These are phyloP conservation scores for Macrophomina phaseolina DNA, from an alignment of 2,329 filamentous ascomycete genomes.

Conservation along the genomic window DNA sequence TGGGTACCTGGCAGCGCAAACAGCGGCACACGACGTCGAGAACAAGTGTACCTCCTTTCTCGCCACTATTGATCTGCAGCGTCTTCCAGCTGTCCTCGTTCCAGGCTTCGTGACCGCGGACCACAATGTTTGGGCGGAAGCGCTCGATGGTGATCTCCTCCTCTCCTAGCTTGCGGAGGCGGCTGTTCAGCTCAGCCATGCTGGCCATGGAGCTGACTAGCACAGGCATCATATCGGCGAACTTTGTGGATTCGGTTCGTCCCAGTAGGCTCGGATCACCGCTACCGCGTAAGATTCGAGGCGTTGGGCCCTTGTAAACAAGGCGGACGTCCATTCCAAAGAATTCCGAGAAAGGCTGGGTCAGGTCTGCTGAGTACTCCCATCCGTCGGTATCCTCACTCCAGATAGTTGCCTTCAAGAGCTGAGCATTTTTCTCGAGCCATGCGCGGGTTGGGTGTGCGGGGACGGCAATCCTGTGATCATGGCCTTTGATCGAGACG, in stretches of 20 bases:
- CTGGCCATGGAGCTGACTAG: conserved; percentile 62
- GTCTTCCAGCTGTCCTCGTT: conserved; percentile 69
- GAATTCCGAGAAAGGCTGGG: conserved; percentile 60
- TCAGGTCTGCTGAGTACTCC: conserved; percentile 59
- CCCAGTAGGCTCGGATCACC: conserved; percentile 61
- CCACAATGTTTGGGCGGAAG: conserved; percentile 68
- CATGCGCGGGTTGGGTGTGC: conserved; percentile 60
- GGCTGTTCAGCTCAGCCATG: conserved; percentile 63
- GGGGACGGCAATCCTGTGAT: conserved; percentile 56
- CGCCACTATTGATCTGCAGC: conserved; percentile 52
- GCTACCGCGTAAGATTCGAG: conserved; percentile 61
- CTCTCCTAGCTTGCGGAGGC: conserved; percentile 51
- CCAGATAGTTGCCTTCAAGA: conserved; percentile 63
- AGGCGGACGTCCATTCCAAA: conserved; percentile 62
- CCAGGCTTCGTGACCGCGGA: conserved; percentile 63
- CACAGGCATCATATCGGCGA: conserved; percentile 65
- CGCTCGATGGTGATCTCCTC: conserved; percentile 64
- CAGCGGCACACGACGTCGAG: conserved; percentile 66
- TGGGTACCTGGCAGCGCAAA: conserved; percentile 67
- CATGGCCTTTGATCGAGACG: conserved; percentile 60
- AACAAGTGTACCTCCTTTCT: conserved; percentile 41
- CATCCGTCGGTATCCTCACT: conserved; percentile 62
- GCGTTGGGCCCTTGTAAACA: conserved; percentile 66
- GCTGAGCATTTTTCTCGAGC: conserved; percentile 59
- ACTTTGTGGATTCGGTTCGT: conserved; percentile 59